Conservation (phyloP, 306 rosid genomes). For the Cicer judaicum region DNA sequence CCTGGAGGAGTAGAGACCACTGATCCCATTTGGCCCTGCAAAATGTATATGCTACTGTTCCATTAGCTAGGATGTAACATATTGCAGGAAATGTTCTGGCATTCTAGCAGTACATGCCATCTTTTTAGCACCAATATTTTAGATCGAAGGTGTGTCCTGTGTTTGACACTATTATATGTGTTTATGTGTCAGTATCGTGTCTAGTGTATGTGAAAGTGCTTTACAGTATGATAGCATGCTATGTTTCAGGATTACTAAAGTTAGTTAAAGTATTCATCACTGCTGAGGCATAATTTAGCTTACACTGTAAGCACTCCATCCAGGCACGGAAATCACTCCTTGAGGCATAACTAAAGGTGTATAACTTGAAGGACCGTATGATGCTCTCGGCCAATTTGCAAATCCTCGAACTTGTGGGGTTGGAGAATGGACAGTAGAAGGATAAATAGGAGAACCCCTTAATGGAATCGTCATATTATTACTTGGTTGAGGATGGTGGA, state of each 20-base stretch:
- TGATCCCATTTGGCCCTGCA: constrained; percentile 89
- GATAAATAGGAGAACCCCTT: constrained; percentile 79
- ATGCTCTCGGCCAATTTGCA: constrained; percentile 84
- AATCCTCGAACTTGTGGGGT: constrained; percentile 81
- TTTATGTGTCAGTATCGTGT: too few species aligned
- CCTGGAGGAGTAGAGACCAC: constrained; percentile 66
- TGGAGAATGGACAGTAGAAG: constrained; percentile 73
- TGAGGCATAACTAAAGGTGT: constrained; percentile 83
- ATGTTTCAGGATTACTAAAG: constrained; percentile 30
- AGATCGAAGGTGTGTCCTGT: too few species aligned
- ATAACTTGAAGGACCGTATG: constrained; percentile 86
- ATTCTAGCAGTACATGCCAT: constrained; percentile 8
- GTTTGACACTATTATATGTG: too few species aligned
- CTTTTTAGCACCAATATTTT: too few species aligned
- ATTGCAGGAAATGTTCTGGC: too few species aligned
- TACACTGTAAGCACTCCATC: constrained; percentile 88
- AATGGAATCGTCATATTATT: constrained; percentile 88
- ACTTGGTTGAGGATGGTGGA: constrained; percentile 91
- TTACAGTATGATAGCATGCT: neutral
- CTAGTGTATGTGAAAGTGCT: too few species aligned
- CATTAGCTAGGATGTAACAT: constrained; percentile 38
- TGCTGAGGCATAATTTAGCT: constrained; percentile 42
- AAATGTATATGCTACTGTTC: constrained; percentile 38
- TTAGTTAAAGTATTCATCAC: constrained; percentile 29
- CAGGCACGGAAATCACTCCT: constrained; percentile 88